Evolutionary conservation across 352 stramenopile species (phyloP), one percentile per base, ranked within the genome.

Genomic region (Pythium periplocum): DNA sequence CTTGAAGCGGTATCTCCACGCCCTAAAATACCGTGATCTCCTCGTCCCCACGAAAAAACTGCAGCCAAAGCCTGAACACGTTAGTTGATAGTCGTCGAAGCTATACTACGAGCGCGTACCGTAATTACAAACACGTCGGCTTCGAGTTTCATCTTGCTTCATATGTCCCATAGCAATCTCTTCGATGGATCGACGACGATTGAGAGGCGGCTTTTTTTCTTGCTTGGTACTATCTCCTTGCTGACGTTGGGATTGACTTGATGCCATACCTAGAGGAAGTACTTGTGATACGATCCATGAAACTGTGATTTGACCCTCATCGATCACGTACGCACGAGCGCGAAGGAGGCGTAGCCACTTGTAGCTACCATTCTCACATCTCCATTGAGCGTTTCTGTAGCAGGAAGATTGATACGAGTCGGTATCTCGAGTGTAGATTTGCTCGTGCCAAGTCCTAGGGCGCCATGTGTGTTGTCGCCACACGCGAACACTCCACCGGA

Each of bases 11-110:
- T 73, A 36, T 82, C 68, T 33, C 76, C 78, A 47, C 82, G 75
- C 2, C 78, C 78, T 12, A 93, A 63, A 9, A 87, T 57, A 1
- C 79, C 83, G 5, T 68, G 67, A 38, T 86, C 66, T 3, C 80
- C 78, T 48, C 78, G 63, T 17, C 83, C 83, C 83, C 83, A 91
- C 2, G 80, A 88, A 40, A 83, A 64, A 34, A 90, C 79, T 93
- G 48, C 17, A 26, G 17, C 17, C 17, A 26, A 26, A 26, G 17
- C 17, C 17, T 26, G 17, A 26, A 26, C 17, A 26, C 17, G 17
- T 26, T 26, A 26, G 17, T 26, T 26, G 17, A 26, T 26, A 26
- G 17, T 26, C 17, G 17, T 26, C 17, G 17, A 26, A 26, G 17
- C 17, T 26, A 26, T 26, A 26, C 17, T 26, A 26, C 17, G 17